Percentiles rank a stretch among this genome's conserved stretches.
These are phyloP conservation scores for Aspergillus sp. DNA, from an alignment of 2,329 filamentous ascomycete genomes.

Conservation along the genomic window DNA sequence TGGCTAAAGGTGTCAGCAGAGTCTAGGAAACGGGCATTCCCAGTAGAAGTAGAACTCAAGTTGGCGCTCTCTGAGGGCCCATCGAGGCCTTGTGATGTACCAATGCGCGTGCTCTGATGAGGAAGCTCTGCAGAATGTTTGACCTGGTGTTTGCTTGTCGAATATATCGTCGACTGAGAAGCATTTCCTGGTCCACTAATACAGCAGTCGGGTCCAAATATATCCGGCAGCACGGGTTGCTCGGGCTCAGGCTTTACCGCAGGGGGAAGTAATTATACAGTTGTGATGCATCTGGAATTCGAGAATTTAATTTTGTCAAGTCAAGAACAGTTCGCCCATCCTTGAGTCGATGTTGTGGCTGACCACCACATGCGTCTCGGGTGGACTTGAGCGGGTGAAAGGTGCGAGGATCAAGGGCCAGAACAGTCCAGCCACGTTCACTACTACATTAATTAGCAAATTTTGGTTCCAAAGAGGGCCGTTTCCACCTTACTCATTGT, in stretches of 20 bases:
- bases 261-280: constrained; percentile 23
- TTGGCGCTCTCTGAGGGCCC: neutral
- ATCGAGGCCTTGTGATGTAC: neutral
- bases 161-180: no score
- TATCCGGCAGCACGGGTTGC: constrained; percentile 19
- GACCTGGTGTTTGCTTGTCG: no score
- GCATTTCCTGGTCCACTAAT: constrained; percentile 5
- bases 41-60: neutral
- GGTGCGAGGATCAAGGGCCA: constrained; percentile 40
- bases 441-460: constrained; percentile 9
- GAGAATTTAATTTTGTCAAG: constrained; percentile 20
- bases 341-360: constrained; percentile 14
- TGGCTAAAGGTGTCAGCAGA: constrained; percentile 13
- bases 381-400: constrained; percentile 32
- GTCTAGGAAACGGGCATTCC: constrained; percentile 5
- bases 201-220: constrained; percentile 22
- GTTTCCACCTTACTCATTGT: constrained; percentile 13
- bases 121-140: no score
- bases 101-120: no score
- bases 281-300: constrained; percentile 24
- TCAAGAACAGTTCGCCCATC: constrained; percentile 21
- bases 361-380: constrained; percentile 38
- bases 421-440: constrained; percentile 42
- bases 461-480: neutral
- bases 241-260: constrained; percentile 13